Evolutionary conservation across 2,329 filamentous ascomycete genomes (phyloP), one percentile per base, ranked within the genome.

Genomic region (Karstenula rhodostoma): DNA sequence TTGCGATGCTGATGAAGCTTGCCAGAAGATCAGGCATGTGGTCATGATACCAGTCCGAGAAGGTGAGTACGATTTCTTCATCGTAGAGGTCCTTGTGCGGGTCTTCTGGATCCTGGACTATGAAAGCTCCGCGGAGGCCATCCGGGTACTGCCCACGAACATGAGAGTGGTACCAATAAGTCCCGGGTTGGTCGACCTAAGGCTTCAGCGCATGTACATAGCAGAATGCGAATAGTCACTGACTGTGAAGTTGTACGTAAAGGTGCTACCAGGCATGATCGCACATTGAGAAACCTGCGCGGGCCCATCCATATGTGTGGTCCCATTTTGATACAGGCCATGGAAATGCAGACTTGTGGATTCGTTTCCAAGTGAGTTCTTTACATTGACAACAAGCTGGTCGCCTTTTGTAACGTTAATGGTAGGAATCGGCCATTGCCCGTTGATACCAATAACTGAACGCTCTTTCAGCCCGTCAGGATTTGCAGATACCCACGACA

Each of bases 401-500:
- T 95, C 92, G 22, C 90, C 90, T 64, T 91, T 87, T 65, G 91
- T 92, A 63, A 88, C 87, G 64, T 91, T 86, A 48, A 95, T 86
- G 47, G 90, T 76, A 6, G 91, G 91, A 0, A 91, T 85, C 0
- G 92, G 92, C 76, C 91, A 93, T 71, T 90, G 82, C 37, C 88
- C 87, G 71, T 94, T 93, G 77, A 93, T 90, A 40, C 89, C 86
- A 55, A 93, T 85, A n/a, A 80, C 78, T 3, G 81, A 78, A n/a
- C 85, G 79, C 27, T 78, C 79, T 23, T 71, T 64, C 59, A 81
- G 70, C n/a, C 82, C 84, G 73, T 87, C 85, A 10, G 85, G 85
- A 64, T 86, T 85, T 17, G 83, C 83, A 48, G 73, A 80, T 4
- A 85, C 80, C 85, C 85, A 87, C 15, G 78, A 81, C 64, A 86